Percentiles rank a stretch among this genome's conserved stretches.
Conservation (phyloP, 305 asterid genomes). For the Ilex paraguariensis region DNA sequence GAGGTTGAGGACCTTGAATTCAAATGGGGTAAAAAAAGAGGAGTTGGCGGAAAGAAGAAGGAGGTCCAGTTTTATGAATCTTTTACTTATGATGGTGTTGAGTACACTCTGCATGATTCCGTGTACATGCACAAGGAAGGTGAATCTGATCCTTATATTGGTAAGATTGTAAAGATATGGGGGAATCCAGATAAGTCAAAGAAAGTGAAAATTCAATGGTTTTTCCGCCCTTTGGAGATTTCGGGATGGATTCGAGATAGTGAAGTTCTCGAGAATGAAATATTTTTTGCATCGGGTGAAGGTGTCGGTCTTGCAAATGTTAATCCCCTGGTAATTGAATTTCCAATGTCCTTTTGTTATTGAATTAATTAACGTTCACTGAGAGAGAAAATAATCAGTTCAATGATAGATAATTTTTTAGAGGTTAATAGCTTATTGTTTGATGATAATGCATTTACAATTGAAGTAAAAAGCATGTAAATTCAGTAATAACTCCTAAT, state of each 20-base stretch:
- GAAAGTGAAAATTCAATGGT: slow-evolving; percentile 74
- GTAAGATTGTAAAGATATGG: slow-evolving; percentile 67
- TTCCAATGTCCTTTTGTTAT: background rate
- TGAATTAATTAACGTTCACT: too few relatives aligned
- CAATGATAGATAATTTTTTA: too few relatives aligned
- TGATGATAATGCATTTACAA: too few relatives aligned
- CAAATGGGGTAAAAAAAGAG: slow-evolving; percentile 54
- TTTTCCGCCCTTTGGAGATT: slow-evolving; percentile 67
- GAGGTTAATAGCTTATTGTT: too few relatives aligned
- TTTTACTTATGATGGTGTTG: slow-evolving; percentile 59
- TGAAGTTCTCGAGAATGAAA: slow-evolving; percentile 43
- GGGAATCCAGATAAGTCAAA: slow-evolving; percentile 35
- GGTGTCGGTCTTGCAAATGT: slow-evolving; percentile 54
- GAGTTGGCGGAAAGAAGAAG: slow-evolving; percentile 41
- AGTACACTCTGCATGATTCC: slow-evolving; percentile 47
- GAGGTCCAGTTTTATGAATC: slow-evolving; percentile 55
- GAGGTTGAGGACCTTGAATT: slow-evolving; percentile 37
- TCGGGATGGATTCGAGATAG: slow-evolving; percentile 32
- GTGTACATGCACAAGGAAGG: slow-evolving; percentile 56
- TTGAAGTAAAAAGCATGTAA: too few relatives aligned
- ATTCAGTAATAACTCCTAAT: too few relatives aligned
- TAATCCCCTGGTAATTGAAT: slow-evolving; percentile 55
- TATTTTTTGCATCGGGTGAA: slow-evolving; percentile 72
- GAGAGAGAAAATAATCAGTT: too few relatives aligned
- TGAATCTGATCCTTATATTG: slow-evolving; percentile 50